A percentile compares a stretch with the other conserved stretches of the same genome.
phyloP scores from a whole-genome alignment of 352 stramenopile genomes.

The Phytopythium chamaehyphon region DNA sequence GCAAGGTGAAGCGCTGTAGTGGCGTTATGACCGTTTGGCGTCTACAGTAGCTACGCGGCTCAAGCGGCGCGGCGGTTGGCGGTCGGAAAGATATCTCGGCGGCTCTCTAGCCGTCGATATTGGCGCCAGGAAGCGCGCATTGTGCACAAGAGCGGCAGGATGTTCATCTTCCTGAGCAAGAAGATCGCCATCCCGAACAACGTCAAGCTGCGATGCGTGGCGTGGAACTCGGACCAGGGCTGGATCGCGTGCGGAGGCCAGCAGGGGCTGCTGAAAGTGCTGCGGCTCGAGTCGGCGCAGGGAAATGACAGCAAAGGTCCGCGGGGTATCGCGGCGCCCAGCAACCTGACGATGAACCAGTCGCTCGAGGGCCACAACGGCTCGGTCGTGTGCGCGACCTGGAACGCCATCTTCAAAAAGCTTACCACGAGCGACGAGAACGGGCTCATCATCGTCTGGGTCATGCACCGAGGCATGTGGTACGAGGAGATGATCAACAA shows the following conservation, averaged over 20 bases:
- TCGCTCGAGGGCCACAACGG: constrained; percentile 92
- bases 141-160: constrained; percentile 14
- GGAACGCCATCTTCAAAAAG: constrained; percentile 94
- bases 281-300: constrained; percentile 83
- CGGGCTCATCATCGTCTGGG: constrained; percentile 95
- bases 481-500: constrained; percentile 98
- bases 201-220: constrained; percentile 85
- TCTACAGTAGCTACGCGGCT: too few species aligned
- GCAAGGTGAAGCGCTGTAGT: too few species aligned
- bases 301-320: constrained; percentile 56
- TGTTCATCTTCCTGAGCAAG: constrained; percentile 96
- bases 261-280: constrained; percentile 91
- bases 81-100: too few species aligned
- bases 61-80: too few species aligned
- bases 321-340: constrained; percentile 80
- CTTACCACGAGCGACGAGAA: constrained; percentile 94
- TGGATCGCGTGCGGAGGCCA: constrained; percentile 95
- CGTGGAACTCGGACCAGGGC: constrained; percentile 92
- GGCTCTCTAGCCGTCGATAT: too few species aligned
- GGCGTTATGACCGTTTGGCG: too few species aligned
- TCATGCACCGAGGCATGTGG: constrained; percentile 92
- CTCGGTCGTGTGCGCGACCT: constrained; percentile 88
- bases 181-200: constrained; percentile 95
- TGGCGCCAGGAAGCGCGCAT: too few species aligned
- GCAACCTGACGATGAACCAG: constrained; percentile 94